Percentiles rank a stretch among this genome's conserved stretches.
These are phyloP conservation scores for Hydrangea macrophylla DNA, from an alignment of 148 eudicot genomes.

Conservation along the genomic window DNA sequence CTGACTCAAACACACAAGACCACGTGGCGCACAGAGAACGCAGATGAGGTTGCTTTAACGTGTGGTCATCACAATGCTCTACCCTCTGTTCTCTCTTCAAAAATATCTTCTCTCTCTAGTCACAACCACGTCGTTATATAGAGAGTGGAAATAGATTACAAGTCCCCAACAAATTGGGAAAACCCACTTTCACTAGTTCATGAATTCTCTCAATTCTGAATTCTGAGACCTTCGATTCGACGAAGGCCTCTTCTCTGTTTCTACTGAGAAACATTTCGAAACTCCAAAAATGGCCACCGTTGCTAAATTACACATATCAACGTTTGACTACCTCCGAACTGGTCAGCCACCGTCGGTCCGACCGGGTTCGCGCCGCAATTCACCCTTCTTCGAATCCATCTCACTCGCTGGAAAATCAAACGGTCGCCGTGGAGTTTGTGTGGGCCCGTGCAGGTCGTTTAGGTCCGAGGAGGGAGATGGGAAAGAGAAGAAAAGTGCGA, in stretches of 20 bases:
- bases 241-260: background rate
- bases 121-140: background rate
- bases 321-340: constrained; percentile 17
- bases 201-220: background rate
- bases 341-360: constrained; percentile 29
- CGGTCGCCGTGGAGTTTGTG: constrained; percentile 28
- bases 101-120: background rate
- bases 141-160: background rate
- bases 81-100: constrained; percentile 5
- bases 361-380: constrained; percentile 37
- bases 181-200: background rate
- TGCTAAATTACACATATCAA: constrained; percentile 36
- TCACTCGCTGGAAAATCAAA: constrained; percentile 20
- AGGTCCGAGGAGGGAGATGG: constrained; percentile 39
- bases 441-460: constrained; percentile 38
- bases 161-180: background rate
- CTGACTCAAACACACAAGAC: background rate
- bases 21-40: background rate
- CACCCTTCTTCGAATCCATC: constrained; percentile 14
- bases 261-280: background rate
- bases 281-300: constrained; percentile 41
- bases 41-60: constrained; percentile 63
- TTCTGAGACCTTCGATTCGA: background rate
- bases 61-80: constrained; percentile 90
- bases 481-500: constrained; percentile 5